Evolutionary conservation across 2,329 filamentous ascomycete genomes (phyloP).

Genomic region (Trichoderma sp.): DNA sequence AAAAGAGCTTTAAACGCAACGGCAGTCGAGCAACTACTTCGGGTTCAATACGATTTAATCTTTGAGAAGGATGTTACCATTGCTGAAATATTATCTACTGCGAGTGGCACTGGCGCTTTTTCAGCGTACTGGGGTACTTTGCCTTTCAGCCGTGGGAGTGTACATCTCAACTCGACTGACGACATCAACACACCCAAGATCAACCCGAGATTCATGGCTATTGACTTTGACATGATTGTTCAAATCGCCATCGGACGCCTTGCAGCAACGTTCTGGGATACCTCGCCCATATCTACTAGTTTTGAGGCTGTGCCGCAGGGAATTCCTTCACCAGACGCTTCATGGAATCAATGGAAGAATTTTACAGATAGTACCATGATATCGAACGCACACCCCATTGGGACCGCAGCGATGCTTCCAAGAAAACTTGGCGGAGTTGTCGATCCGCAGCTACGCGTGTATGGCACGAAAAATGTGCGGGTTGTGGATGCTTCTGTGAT

Average conservation of each 20-base stretch:
- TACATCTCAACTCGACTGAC: conserved; percentile 52
- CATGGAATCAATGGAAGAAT: conserved; percentile 22
- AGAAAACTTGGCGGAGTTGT: conserved; percentile 45
- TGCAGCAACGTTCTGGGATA: conserved; percentile 33
- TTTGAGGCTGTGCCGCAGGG: background rate
- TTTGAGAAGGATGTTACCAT: conserved; percentile 46
- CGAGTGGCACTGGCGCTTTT: conserved; percentile 31
- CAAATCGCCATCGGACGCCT: conserved; percentile 33
- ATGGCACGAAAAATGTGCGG: conserved; percentile 43
- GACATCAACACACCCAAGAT: conserved; percentile 41
- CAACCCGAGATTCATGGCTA: conserved; percentile 30
- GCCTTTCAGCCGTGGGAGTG: conserved; percentile 56
- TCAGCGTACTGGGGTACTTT: conserved; percentile 40
- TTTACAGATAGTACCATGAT: conserved; percentile 14
- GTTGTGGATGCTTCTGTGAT: conserved; percentile 48
- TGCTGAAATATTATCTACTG: conserved; percentile 45
- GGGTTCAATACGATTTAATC: conserved; percentile 47
- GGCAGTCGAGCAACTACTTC: conserved; percentile 41
- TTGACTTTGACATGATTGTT: conserved; percentile 56
- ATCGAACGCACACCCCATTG: conserved; percentile 45
- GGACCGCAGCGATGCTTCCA: conserved; percentile 51
- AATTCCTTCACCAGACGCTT: conserved; percentile 9
- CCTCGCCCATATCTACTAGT: conserved; percentile 24
- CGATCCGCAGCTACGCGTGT: conserved; percentile 42
- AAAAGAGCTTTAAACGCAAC: conserved; percentile 30